Percentiles rank a stretch among this genome's conserved stretches.
Conservation (phyloP, 2,329 filamentous ascomycete species). For the Colletotrichum tofieldiae region DNA sequence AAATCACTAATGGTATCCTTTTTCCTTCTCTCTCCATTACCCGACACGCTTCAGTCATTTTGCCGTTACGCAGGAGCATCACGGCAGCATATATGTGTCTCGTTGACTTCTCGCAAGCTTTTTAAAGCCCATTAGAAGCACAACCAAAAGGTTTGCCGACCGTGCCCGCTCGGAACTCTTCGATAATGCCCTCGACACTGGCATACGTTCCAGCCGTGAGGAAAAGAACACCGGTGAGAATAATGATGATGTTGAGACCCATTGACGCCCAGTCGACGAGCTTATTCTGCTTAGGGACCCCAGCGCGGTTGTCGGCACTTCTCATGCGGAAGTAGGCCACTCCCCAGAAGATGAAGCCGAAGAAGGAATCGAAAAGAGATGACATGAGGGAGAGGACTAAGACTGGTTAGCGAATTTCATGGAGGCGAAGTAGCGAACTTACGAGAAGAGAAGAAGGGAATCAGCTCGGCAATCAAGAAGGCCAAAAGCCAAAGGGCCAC, state of each 20-base stretch:
- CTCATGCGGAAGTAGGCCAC: conserved; percentile 86
- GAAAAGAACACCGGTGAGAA: conserved; percentile 84
- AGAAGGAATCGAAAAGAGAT: conserved; percentile 93
- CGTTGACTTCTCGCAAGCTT: no score
- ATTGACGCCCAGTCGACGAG: conserved; percentile 69
- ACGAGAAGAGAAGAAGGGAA: conserved; percentile 91
- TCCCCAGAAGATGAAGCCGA: conserved; percentile 96
- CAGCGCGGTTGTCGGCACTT: conserved; percentile 71
- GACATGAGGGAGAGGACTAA: conserved; percentile 80
- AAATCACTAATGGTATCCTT: conserved; percentile 8
- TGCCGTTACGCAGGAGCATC: no score
- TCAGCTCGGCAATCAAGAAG: conserved; percentile 93
- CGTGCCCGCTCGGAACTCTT: conserved; percentile 75
- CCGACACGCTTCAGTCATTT: no score
- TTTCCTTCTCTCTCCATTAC: no score
- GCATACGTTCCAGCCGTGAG: conserved; percentile 86
- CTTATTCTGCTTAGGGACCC: conserved; percentile 67
- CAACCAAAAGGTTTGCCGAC: conserved; percentile 85
- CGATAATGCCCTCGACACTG: conserved; percentile 81
- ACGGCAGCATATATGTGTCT: neutral
- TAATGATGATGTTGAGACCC: conserved; percentile 81
- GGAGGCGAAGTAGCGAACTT: conserved; percentile 48
- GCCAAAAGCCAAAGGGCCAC: conserved; percentile 85
- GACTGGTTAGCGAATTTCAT: conserved; percentile 51
- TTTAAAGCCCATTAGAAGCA: conserved; percentile 69